Evolutionary conservation across 805 yeast genomes (phyloP).

Genomic region (Hanseniaspora jakobsenii): DNA sequence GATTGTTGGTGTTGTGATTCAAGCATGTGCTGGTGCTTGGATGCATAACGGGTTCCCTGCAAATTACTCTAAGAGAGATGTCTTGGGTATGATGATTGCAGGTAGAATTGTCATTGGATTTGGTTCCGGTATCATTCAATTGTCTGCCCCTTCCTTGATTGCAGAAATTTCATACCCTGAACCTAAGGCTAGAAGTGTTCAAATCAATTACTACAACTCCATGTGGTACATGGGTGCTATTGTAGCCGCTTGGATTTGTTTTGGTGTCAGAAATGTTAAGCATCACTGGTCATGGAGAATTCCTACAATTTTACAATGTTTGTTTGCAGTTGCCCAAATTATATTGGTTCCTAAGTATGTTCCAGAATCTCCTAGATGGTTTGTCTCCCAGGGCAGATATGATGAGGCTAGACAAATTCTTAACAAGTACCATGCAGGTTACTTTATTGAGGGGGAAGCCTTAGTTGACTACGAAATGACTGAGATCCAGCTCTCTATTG

Average conservation of each 20-base stretch:
- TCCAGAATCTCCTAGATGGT: conserved; percentile 42
- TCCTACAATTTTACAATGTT: conserved; percentile 42
- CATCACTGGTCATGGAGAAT: conserved; percentile 40
- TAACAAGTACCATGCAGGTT: conserved; percentile 32
- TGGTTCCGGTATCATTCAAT: conserved; percentile 34
- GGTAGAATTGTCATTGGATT: conserved; percentile 40
- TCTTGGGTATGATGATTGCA: conserved; percentile 31
- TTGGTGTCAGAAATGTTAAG: conserved; percentile 31
- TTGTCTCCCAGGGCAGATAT: conserved; percentile 31
- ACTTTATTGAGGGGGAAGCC: conserved; percentile 27
- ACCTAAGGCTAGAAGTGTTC: conserved; percentile 29
- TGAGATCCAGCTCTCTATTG: conserved; percentile 33
- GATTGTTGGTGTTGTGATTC: conserved; percentile 17
- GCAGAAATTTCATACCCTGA: conserved; percentile 40
- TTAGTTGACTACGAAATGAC: conserved; percentile 31
- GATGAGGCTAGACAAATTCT: conserved; percentile 36
- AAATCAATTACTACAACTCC: conserved; percentile 38
- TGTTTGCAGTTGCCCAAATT: conserved; percentile 35
- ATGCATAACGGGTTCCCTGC: conserved; percentile 23
- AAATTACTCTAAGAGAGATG: conserved; percentile 31
- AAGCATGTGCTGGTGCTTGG: conserved; percentile 22
- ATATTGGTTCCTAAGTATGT: conserved; percentile 30
- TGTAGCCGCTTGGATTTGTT: conserved; percentile 41
- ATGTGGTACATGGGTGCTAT: conserved; percentile 45
- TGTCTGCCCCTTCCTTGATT: conserved; percentile 38